A percentile compares a stretch with the other conserved stretches of the same genome.
phyloP scores from a whole-genome alignment of 352 stramenopile genomes.

The Globisporangium perplexum region DNA sequence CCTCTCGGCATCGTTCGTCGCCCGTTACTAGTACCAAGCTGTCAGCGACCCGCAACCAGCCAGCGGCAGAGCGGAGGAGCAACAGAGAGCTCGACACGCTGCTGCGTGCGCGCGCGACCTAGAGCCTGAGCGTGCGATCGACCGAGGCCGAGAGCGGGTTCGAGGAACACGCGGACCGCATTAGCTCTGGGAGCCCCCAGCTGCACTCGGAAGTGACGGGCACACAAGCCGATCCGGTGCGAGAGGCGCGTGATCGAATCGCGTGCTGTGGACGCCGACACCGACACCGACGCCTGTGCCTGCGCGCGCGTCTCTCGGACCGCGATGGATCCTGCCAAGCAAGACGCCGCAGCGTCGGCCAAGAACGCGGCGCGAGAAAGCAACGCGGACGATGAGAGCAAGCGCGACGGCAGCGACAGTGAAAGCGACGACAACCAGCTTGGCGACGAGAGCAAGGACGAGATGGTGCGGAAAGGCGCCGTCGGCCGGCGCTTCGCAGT shows the following conservation, averaged over 20 bases:
- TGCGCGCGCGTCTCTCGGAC: not conserved
- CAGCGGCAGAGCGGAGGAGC: too few species aligned
- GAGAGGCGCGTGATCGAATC: too few species aligned
- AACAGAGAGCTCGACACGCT: too few species aligned
- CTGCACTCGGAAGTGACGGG: not conserved
- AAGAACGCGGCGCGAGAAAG: not conserved
- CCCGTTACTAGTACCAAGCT: too few species aligned
- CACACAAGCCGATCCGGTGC: not conserved
- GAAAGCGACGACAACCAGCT: not conserved
- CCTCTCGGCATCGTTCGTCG: too few species aligned
- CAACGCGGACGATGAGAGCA: slow-evolving; percentile 3
- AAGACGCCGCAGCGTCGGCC: slow-evolving; percentile 1
- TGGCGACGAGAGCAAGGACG: slow-evolving; percentile 10
- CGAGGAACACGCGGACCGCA: not conserved
- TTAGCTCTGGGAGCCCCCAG: not conserved
- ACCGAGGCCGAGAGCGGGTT: not conserved
- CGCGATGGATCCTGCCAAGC: not conserved
- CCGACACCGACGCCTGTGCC: too few species aligned
- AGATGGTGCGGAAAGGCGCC: slow-evolving; percentile 7
- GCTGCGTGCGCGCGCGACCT: too few species aligned
- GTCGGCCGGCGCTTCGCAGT: slow-evolving; percentile 14
- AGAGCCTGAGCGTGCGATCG: not conserved
- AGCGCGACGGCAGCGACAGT: not conserved
- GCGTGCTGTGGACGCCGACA: too few species aligned
- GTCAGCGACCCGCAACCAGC: too few species aligned